A percentile compares a stretch with the other conserved stretches of the same genome.
These are phyloP conservation scores for Hypoxylon rubiginosum DNA, from an alignment of 2,329 filamentous ascomycete species.

Conservation along the genomic window DNA sequence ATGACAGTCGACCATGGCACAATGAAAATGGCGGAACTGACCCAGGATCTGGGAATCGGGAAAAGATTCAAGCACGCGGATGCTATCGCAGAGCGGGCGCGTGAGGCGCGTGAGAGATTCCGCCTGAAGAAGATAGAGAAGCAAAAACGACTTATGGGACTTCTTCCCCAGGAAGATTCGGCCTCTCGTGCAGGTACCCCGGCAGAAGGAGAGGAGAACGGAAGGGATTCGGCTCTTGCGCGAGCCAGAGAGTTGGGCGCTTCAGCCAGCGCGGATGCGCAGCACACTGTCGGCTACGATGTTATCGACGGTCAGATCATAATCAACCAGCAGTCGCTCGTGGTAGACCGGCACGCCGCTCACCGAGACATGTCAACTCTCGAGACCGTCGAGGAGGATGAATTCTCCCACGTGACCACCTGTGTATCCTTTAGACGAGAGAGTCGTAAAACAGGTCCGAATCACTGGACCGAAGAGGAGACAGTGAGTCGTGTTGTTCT, in stretches of 20 bases:
- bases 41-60: slow-evolving; percentile 76
- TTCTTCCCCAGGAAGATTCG: slow-evolving; percentile 40
- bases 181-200: slow-evolving; percentile 37
- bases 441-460: slow-evolving; percentile 72
- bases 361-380: slow-evolving; percentile 61
- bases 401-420: slow-evolving; percentile 80
- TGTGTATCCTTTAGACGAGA: slow-evolving; percentile 73
- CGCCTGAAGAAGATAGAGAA: slow-evolving; percentile 59
- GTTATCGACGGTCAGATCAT: slow-evolving; percentile 81
- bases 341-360: slow-evolving; percentile 76
- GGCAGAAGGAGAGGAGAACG: slow-evolving; percentile 43
- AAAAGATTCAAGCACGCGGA: slow-evolving; percentile 82
- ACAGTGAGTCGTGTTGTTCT: slow-evolving; percentile 56
- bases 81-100: slow-evolving; percentile 77
- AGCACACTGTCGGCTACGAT: slow-evolving; percentile 57
- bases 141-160: slow-evolving; percentile 50
- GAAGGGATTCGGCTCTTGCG: slow-evolving; percentile 38
- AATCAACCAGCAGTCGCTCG: slow-evolving; percentile 75
- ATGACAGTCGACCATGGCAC: slow-evolving; percentile 74
- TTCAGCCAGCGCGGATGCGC: slow-evolving; percentile 42
- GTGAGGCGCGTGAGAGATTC: slow-evolving; percentile 54
- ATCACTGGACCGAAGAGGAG: slow-evolving; percentile 77
- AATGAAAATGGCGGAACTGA: slow-evolving; percentile 80
- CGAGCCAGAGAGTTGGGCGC: slow-evolving; percentile 46
- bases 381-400: slow-evolving; percentile 80